Base-by-base conservation (phyloP, 2,329 filamentous ascomycete genomes). In the Berkeleyomyces basicola region DNA sequence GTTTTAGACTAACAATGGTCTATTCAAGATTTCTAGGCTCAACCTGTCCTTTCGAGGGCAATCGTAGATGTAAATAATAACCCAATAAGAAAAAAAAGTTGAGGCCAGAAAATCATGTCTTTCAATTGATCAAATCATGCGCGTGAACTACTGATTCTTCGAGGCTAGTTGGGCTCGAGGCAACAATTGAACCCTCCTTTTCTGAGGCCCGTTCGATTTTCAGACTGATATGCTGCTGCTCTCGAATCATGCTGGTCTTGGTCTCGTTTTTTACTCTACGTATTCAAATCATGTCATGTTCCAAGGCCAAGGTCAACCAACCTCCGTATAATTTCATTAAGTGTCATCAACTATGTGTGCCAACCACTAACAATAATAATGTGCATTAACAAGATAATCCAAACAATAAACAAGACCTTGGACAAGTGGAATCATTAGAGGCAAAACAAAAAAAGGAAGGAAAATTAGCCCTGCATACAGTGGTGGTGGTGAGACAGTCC, bases 361-460 rank as follows among this genome's bases (percentile, higher is more conserved):
- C 51, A 31, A 59, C 58, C 43, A 49, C 43, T 59, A 47, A 16
- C 36, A 10, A 37, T 47, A 59, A 59, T 46, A 59, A 59, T 59
- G 39, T 46, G 44, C 36, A 59, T 46, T 59, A 59, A 44, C 43
- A 47, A 59, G 58, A 59, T 49, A 59, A 49, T 59, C n/a, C 59
- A 42, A 61, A 49, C 36, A 42, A 61, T 55, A 61, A 53, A 55
- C 46, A 55, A 61, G 46, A 51, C 59, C 46, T 42, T 61, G 39
- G 47, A 46, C 59, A 46, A 49, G 37, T 44, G 39, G 43, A 53
- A 43, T 59, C 37, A 47, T 63, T 23, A 42, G 49, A 31, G 42
- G 43, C 16, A 46, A 39, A 31, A 46, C n/a, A n/a, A 47, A 37
- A 60, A 11, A 37, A 31, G 3, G 9, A 43, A 51, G 37, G 14